Evolutionary conservation across 2,329 filamentous ascomycete species (phyloP), one percentile per base, ranked within the genome.

Genomic region (Cercospora janseana): DNA sequence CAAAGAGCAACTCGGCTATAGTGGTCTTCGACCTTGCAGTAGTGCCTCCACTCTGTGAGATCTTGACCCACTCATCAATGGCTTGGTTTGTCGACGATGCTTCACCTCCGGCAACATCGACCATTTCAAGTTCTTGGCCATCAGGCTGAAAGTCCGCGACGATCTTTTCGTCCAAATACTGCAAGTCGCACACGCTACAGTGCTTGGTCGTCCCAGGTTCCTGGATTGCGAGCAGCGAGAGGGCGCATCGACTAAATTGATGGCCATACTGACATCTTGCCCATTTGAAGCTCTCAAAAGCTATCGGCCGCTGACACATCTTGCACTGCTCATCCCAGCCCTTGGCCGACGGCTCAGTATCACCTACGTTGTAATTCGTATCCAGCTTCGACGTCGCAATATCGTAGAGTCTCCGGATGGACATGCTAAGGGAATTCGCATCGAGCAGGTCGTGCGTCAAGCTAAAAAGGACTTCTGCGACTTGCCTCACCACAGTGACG

Each of bases 221-320:
- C 60, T 80, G 78, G 5, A 82, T 79, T 1, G 77, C 70, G 4
- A 80, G 58, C 44, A 79, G 76, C n/a, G 75, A 78, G 16, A 81
- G 56, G 9, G 70, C 71, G 57, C 79, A 82, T 27, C 79, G 71
- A n/a, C 68, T 65, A 51, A 79, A 81, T 32, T 75, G 52, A 66
- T 82, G 79, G 0, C 77, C 78, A 38, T 71, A 70, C 1, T 58
- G 59, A 59, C 79, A 82, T 32, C 71, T 68, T 0, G 76, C 76
- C 60, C 72, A 72, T 1, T 60, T 61, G 8, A 74, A 60, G 40
- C 75, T 75, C 40, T 71, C 69, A 63, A 80, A 77, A 1, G 67
- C 64, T 31, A 82, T 74, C 0, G 65, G 63, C 3, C 69, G 62
- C 12, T 70, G 64, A 56, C 79, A 82, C 45, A 81, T 75, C 12